Evolutionary conservation across 345 rosid genomes (phyloP).

Genomic region (Mallotus nudiflorus): DNA sequence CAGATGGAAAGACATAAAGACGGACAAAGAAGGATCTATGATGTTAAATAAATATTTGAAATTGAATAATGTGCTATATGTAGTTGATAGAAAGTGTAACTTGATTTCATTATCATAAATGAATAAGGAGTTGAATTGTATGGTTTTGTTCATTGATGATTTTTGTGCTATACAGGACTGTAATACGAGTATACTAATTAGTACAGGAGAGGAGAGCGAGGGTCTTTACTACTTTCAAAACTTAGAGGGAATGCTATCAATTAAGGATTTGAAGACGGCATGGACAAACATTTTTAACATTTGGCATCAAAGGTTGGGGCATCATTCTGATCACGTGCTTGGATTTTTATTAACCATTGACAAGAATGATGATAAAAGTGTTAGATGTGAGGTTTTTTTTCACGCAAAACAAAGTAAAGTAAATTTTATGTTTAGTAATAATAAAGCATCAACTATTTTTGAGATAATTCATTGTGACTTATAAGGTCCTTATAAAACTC

Average conservation of each 20-base stretch:
- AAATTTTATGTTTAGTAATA: background rate
- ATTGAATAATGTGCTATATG: too few relatives aligned
- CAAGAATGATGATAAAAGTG: too few relatives aligned
- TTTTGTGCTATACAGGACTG: conserved; percentile 24
- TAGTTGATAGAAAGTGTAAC: background rate
- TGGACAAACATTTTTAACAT: too few relatives aligned
- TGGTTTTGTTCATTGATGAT: too few relatives aligned
- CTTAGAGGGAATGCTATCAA: background rate
- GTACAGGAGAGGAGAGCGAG: too few relatives aligned
- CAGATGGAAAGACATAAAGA: background rate
- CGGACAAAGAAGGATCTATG: background rate
- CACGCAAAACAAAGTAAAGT: conserved; percentile 16
- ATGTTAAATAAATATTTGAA: too few relatives aligned
- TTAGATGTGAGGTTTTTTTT: conserved; percentile 12
- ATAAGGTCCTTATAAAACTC: too few relatives aligned
- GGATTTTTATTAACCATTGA: too few relatives aligned
- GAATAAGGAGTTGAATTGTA: too few relatives aligned
- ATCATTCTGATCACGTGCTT: background rate
- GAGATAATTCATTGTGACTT: too few relatives aligned
- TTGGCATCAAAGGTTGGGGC: conserved; percentile 1
- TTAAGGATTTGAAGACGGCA: too few relatives aligned
- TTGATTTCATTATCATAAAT: background rate
- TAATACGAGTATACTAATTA: conserved; percentile 10
- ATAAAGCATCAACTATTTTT: conserved; percentile 13
- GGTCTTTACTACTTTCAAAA: too few relatives aligned